Evolutionary conservation across 176 grass and related monocot species (phyloP).

Genomic region (Musa itinerans): DNA sequence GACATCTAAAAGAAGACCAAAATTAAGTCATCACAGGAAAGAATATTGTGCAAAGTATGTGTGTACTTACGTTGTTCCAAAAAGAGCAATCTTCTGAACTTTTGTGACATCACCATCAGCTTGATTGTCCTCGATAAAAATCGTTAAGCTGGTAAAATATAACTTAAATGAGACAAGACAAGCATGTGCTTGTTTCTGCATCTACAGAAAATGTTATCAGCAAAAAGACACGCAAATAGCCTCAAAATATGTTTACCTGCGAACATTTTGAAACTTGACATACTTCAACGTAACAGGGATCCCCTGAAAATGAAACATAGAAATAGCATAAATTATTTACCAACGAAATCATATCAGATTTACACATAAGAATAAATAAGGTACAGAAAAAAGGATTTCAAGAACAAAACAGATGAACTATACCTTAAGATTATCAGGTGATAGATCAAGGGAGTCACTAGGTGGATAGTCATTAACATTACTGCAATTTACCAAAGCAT

Average conservation of each 20-base stretch:
- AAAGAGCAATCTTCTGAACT: constrained; percentile 84
- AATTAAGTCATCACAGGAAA: neutral
- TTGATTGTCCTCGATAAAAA: constrained; percentile 99
- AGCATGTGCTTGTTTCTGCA: neutral
- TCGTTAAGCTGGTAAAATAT: constrained; percentile 54
- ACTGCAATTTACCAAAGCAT: constrained; percentile 29
- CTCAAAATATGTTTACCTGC: constrained; percentile 41
- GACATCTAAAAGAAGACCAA: neutral
- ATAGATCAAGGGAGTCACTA: constrained; percentile 70
- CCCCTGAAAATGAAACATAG: constrained; percentile 36
- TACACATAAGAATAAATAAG: neutral
- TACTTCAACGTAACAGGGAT: constrained; percentile 63
- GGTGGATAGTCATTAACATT: constrained; percentile 92
- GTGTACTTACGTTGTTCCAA: constrained; percentile 75
- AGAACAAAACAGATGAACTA: neutral
- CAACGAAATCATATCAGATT: neutral
- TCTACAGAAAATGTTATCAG: neutral
- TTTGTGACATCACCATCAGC: constrained; percentile 57
- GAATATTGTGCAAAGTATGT: neutral
- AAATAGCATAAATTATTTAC: neutral
- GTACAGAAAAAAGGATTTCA: neutral
- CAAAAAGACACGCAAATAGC: neutral
- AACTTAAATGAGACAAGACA: neutral
- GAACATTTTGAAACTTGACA: constrained; percentile 99
- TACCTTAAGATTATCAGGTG: constrained; percentile 70